Conservation (phyloP, 2,329 filamentous ascomycete genomes). For the Pseudopithomyces chartarum region DNA sequence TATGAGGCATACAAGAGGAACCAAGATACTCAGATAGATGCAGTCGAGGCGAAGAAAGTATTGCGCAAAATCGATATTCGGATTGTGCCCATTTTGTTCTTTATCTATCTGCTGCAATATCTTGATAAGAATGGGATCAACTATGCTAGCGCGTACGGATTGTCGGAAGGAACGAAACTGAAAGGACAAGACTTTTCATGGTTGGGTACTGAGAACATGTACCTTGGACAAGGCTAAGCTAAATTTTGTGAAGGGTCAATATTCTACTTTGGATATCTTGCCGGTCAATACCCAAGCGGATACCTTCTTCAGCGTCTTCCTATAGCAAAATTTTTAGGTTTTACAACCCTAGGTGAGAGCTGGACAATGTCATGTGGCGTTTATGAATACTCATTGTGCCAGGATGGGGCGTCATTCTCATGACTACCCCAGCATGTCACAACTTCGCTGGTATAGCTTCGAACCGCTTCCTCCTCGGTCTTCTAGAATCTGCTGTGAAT, state of each 20-base stretch:
- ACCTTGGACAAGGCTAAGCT: background rate
- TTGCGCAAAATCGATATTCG: conserved; percentile 36
- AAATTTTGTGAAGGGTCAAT: conserved; percentile 42
- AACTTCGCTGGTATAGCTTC: conserved; percentile 47
- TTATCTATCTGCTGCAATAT: conserved; percentile 47
- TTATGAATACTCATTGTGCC: background rate
- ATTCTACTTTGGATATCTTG: conserved; percentile 57
- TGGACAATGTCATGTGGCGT: background rate
- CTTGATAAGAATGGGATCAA: conserved; percentile 56
- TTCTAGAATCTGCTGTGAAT: conserved; percentile 43
- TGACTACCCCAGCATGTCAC: conserved; percentile 48
- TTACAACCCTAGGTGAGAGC: conserved; percentile 43
- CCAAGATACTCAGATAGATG: conserved; percentile 21
- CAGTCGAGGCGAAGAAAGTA: conserved; percentile 33
- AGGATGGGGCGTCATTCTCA: conserved; percentile 49
- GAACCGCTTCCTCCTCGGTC: conserved; percentile 44
- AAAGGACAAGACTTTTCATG: conserved; percentile 25
- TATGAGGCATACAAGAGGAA: conserved; percentile 39
- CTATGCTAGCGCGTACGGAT: conserved; percentile 55
- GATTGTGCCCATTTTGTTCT: conserved; percentile 39
- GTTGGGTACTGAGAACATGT: conserved; percentile 15
- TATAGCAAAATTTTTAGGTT: conserved; percentile 52
- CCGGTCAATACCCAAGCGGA: conserved; percentile 52
- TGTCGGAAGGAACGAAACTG: conserved; percentile 55
- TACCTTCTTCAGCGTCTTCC: conserved; percentile 53